A percentile compares a stretch with the other conserved stretches of the same genome.
These are phyloP conservation scores for Datisca glomerata DNA, from an alignment of 306 rosid species.

Conservation along the genomic window DNA sequence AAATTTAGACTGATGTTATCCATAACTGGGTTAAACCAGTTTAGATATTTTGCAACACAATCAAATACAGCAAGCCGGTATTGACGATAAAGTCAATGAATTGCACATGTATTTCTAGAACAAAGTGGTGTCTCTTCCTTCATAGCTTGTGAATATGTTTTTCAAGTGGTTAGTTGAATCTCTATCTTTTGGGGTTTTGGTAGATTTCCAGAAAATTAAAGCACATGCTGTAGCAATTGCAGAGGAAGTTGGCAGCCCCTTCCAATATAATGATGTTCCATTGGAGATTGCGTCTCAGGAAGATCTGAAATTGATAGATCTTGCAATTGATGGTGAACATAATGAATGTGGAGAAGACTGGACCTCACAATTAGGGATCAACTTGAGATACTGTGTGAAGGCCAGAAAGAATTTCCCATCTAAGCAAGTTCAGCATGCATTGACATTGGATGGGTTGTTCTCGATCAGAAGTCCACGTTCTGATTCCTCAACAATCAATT, in stretches of 20 bases:
- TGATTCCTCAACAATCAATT: constrained; percentile 30
- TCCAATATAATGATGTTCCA: constrained; percentile 56
- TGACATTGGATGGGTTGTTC: constrained; percentile 47
- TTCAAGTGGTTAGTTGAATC: constrained; percentile 4
- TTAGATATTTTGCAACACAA: no score
- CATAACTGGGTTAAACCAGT: no score
- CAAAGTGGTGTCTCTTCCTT: no score
- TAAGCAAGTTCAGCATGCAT: constrained; percentile 53
- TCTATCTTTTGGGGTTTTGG: constrained; percentile 18
- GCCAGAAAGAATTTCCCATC: constrained; percentile 57
- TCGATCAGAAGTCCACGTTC: constrained; percentile 28
- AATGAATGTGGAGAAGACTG: constrained; percentile 65
- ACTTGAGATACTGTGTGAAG: constrained; percentile 61
- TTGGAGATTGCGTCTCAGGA: constrained; percentile 65
- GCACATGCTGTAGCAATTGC: constrained; percentile 81
- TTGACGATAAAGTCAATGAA: no score
- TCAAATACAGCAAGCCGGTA: no score
- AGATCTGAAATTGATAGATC: constrained; percentile 78
- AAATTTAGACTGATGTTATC: no score
- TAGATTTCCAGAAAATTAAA: constrained; percentile 85
- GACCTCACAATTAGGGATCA: constrained; percentile 85
- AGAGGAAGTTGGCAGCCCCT: constrained; percentile 63
- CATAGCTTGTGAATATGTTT: constrained; percentile 1
- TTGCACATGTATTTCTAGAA: no score
- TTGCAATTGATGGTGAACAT: constrained; percentile 63